Evolutionary conservation across 345 rosid species (phyloP), one percentile per base, ranked within the genome.

Genomic region (Chamaenerion angustifolium): DNA sequence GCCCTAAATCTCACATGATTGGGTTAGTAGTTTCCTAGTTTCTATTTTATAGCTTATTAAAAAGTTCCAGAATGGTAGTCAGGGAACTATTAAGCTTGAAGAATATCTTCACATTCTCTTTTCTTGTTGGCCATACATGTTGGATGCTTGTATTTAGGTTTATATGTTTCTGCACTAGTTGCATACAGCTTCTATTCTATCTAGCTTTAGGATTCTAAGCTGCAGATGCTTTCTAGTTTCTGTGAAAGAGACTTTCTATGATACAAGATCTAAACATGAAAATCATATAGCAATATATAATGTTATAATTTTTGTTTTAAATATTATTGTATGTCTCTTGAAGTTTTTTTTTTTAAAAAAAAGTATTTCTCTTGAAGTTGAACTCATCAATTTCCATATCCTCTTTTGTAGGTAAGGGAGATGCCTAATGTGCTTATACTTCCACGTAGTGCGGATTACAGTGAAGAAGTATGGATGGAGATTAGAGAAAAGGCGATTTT

Each of bases 381-480:
- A 16, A 25, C 35, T 27, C 52, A 10, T 49, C 12, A 8, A 16
- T 13, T 56, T 31, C 16, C 1, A 13, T n/a, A 25, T 58, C 18
- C 55, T 65, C 42, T 53, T 53, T 45, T 64, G 55, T 72, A 87
- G 98, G 83, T 92, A 64, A 84, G 76, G 73, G 98, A 92, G 76
- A 87, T 87, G 98, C 96, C 98, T 45, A 92, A 84, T 73, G 98
- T 92, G 61, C 69, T 92, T 70, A 71, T 92, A 64, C 90, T 84
- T 63, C 96, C 98, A 19, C 92, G 80, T 46, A 86, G 98, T 78
- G 98, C 96, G 35, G 98, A 90, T 80, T 90, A 90, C 62, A 92
- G 96, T 65, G 98, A 92, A 79, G 98, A 92, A 77, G 96, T 82
- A 43, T 92, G 98, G 98, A 70, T 87, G 79, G 96, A 92, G 75